Conservation (phyloP, 2,329 filamentous ascomycete species). For the Podosphaera xanthii region DNA sequence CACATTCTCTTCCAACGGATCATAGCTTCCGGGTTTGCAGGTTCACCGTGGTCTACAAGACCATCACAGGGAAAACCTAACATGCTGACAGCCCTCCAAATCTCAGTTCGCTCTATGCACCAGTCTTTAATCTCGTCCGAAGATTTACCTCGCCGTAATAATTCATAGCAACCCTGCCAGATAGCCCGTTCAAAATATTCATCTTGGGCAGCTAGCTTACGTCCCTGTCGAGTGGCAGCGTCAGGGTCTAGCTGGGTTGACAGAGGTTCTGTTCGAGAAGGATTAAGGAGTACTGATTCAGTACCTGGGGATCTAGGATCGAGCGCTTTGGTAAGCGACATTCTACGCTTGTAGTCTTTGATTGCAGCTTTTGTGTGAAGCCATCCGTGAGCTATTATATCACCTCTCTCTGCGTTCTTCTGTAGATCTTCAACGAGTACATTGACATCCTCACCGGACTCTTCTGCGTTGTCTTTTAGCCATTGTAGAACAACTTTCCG, state of each 20-base stretch:
- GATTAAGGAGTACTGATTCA: slow-evolving; percentile 30
- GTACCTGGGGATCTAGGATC: slow-evolving; percentile 37
- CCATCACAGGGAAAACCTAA: slow-evolving; percentile 38
- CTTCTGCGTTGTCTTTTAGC: slow-evolving; percentile 56
- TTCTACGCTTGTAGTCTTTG: slow-evolving; percentile 68
- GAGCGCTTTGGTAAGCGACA: slow-evolving; percentile 40
- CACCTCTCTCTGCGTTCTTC: slow-evolving; percentile 51
- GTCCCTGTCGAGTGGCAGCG: slow-evolving; percentile 55
- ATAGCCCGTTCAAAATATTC: slow-evolving; percentile 74
- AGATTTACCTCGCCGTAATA: slow-evolving; percentile 63
- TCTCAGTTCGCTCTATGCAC: slow-evolving; percentile 67
- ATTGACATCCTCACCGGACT: slow-evolving; percentile 46
- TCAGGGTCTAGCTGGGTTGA: slow-evolving; percentile 86
- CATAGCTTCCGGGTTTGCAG: slow-evolving; percentile 6
- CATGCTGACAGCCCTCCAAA: slow-evolving; percentile 71
- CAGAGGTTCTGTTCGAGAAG: slow-evolving; percentile 36
- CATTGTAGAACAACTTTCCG: slow-evolving; percentile 64
- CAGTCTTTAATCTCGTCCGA: slow-evolving; percentile 58
- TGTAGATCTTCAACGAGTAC: slow-evolving; percentile 56
- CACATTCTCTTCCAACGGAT: slow-evolving; percentile 62
- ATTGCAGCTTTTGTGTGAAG: slow-evolving; percentile 76
- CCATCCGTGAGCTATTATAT: slow-evolving; percentile 74
- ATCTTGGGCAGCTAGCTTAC: slow-evolving; percentile 59
- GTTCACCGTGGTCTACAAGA: neutral
- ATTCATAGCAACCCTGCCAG: slow-evolving; percentile 86